Conservation (phyloP, 129 eudicot species). For the Helianthus tuberosus region DNA sequence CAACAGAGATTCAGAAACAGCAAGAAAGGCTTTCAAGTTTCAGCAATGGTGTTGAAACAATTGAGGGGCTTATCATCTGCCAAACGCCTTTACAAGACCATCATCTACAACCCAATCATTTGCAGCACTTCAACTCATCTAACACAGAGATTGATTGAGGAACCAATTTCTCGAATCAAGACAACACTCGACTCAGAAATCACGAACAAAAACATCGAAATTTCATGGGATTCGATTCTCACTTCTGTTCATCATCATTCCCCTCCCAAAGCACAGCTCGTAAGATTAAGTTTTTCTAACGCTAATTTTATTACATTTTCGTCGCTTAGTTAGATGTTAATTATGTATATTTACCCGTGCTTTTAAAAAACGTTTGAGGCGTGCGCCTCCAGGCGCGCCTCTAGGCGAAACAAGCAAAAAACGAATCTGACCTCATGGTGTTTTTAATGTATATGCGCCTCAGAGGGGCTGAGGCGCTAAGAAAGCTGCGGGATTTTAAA, state of each 20-base stretch:
- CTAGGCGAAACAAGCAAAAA: no score
- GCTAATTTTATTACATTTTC: background rate
- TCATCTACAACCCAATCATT: background rate
- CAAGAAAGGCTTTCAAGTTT: no score
- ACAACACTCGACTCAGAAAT: constrained; percentile 21
- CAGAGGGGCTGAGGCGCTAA: no score
- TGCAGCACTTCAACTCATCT: constrained; percentile 18
- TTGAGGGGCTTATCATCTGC: no score
- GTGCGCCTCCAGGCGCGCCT: no score
- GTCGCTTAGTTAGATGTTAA: background rate
- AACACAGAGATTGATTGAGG: constrained; percentile 16
- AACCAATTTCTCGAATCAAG: constrained; percentile 26
- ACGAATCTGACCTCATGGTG: no score
- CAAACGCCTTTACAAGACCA: no score
- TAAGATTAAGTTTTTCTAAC: constrained; percentile 19
- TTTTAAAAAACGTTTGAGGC: no score
- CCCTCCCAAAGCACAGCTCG: constrained; percentile 32
- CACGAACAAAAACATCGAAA: background rate
- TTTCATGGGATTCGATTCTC: constrained; percentile 28
- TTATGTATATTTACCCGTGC: background rate
- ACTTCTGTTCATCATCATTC: background rate
- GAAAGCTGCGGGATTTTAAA: no score
- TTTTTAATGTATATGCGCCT: no score
- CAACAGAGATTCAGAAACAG: no score
- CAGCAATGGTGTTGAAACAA: no score